phyloP scores from a whole-genome alignment of 2,329 filamentous ascomycete genomes.

The Aspergillus sp. region DNA sequence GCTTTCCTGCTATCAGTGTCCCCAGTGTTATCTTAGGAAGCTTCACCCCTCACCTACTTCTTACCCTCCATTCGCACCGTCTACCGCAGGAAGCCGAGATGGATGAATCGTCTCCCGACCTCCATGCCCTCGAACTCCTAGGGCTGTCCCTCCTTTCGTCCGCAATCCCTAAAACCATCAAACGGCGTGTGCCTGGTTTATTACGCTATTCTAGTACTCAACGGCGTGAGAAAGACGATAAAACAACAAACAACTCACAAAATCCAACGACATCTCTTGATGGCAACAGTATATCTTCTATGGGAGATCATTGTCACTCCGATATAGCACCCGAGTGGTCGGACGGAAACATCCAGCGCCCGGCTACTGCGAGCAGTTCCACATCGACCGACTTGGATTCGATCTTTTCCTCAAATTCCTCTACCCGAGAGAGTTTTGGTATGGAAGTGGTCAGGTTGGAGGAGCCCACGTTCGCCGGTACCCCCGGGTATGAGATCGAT shows the following conservation, averaged over 20 bases:
- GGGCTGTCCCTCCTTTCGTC: conserved; percentile 17
- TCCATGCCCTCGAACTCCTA: conserved; percentile 19
- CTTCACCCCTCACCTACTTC: neutral
- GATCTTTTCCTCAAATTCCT: neutral
- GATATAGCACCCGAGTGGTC: too few relatives aligned
- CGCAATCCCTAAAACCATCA: conserved; percentile 26
- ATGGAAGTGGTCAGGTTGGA: conserved; percentile 14
- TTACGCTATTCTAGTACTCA: conserved; percentile 19
- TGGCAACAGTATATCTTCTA: too few relatives aligned
- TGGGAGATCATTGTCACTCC: too few relatives aligned
- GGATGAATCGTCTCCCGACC: conserved; percentile 4
- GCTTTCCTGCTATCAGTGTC: neutral
- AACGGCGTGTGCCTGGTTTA: conserved; percentile 26
- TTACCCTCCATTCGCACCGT: neutral
- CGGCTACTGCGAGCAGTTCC: conserved; percentile 14
- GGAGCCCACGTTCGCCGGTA: conserved; percentile 10
- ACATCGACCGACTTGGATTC: neutral
- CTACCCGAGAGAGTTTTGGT: conserved; percentile 8
- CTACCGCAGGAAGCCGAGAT: neutral
- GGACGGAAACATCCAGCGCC: conserved; percentile 4
- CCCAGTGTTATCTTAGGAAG: neutral
- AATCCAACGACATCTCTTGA: too few relatives aligned
- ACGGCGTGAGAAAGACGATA: neutral
- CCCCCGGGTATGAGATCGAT: conserved; percentile 26
- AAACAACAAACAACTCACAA: too few relatives aligned